Conservation (phyloP, 1,139 yeast species). For the Nadsonia commutata region DNA sequence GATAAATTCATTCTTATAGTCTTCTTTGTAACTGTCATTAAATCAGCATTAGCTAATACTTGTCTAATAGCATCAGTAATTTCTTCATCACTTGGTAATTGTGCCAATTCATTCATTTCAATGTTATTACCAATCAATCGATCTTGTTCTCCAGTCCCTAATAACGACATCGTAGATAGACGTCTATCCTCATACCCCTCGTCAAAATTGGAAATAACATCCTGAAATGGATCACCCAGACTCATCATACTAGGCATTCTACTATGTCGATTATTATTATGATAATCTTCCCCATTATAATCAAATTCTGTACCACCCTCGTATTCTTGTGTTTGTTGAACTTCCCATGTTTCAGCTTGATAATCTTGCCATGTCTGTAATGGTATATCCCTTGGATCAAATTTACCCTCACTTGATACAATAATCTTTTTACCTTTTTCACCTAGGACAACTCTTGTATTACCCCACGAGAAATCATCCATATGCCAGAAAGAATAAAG, state of each 20-base stretch:
- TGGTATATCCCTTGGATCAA: conserved; percentile 28
- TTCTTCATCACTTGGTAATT: conserved; percentile 23
- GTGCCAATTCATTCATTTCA: conserved; percentile 11
- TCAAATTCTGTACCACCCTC: conserved; percentile 7
- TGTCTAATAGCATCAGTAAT: conserved; percentile 24
- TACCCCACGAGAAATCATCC: conserved; percentile 34
- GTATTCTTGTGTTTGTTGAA: conserved; percentile 5
- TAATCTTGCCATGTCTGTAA: conserved; percentile 27
- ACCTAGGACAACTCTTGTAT: conserved; percentile 29
- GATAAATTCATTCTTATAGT: conserved; percentile 24
- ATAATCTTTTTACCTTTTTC: conserved; percentile 27
- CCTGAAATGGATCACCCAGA: conserved; percentile 3
- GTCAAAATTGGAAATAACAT: conserved; percentile 3
- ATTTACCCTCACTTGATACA: conserved; percentile 25
- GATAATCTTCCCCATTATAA: conserved; percentile 7
- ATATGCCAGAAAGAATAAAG: conserved; percentile 30
- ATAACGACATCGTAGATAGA: background rate
- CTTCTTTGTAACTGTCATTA: conserved; percentile 27
- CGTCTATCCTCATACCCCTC: background rate
- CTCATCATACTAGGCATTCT: background rate
- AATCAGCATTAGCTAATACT: conserved; percentile 25
- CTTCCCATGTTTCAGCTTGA: conserved; percentile 23
- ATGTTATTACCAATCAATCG: conserved; percentile 10
- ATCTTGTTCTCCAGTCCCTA: background rate
- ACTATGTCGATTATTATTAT: background rate